These are phyloP conservation scores for Colletotrichum orchidophilum DNA, from an alignment of 2,329 filamentous ascomycete species.

Conservation along the genomic window DNA sequence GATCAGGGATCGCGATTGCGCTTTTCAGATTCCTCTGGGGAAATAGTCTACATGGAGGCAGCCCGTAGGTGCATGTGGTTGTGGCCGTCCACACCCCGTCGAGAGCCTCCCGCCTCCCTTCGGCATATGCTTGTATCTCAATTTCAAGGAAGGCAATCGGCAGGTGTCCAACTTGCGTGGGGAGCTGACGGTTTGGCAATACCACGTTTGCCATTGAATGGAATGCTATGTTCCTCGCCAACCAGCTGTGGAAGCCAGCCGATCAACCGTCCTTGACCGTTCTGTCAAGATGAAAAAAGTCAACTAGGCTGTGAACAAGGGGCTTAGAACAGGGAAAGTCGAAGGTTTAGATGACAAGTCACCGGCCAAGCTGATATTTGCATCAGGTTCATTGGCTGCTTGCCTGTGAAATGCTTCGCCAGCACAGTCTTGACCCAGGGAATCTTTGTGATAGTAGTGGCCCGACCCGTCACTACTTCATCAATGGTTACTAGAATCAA, in stretches of 20 bases:
- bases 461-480: neutral
- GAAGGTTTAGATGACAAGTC: neutral
- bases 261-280: neutral
- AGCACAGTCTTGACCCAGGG: neutral
- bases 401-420: neutral
- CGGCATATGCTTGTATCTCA: neutral
- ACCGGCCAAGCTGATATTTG: neutral
- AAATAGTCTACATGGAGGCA: neutral
- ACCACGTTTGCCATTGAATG: neutral
- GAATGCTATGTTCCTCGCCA: neutral
- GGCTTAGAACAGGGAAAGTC: neutral
- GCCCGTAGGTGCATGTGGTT: neutral
- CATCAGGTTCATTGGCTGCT: neutral
- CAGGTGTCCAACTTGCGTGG: neutral
- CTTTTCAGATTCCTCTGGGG: neutral
- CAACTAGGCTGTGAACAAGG: neutral
- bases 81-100: neutral
- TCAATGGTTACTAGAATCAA: neutral
- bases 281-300: neutral
- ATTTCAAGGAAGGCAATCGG: neutral
- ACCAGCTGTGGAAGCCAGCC: neutral
- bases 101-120: neutral
- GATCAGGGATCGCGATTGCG: slow-evolving; percentile 12
- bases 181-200: neutral
- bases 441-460: neutral